Evolutionary conservation across 371 early-diverging fungal species (phyloP), one percentile per base, ranked within the genome.

Genomic region (Mucor mucedo): DNA sequence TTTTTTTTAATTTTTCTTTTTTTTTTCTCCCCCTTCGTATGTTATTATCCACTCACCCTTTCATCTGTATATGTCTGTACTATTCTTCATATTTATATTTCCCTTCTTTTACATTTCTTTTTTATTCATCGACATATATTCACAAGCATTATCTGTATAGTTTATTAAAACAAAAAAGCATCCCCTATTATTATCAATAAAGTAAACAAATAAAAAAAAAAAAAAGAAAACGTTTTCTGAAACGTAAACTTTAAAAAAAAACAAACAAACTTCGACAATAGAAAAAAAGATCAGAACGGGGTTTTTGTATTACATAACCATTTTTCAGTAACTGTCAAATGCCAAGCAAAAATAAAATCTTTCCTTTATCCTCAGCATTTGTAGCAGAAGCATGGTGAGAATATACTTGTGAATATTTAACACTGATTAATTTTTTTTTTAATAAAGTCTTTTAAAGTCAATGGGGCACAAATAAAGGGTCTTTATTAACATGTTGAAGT

Each of bases 1-100:
- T 48, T 14, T 58, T 29, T 48, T 14, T 58, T 29, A 35, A 35
- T 35, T 6, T 48, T 14, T 58, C 8, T 48, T 50, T 38, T 54
- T 16, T 33, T 54, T 54, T 39, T 30, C 5, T 47, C 21, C 21
- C 21, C 21, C 21, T 21, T 21, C 21, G 21, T 14, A 21, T 47
- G n/a, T 47, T 47, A 47, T 27, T 47, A 27, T 30, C 50, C 32
- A 30, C 8, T 28, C 50, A 21, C 21, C 21, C 21, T 21, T 21
- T 47, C 8, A 21, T 47, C 21, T 47, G 8, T 53, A 33, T 38
- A 8, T 38, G 33, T 53, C n/a, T 47, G 47, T 47, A 47, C 9
- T 27, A 47, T 47, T 42, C 6, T 42, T 11, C 42, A 6, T 42
- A 4, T 47, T 47, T 47, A n/a, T 16, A 16, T 45, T 47, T 5